phyloP scores from a whole-genome alignment of 805 yeast species.

The Zygosaccharomyces bailii region DNA sequence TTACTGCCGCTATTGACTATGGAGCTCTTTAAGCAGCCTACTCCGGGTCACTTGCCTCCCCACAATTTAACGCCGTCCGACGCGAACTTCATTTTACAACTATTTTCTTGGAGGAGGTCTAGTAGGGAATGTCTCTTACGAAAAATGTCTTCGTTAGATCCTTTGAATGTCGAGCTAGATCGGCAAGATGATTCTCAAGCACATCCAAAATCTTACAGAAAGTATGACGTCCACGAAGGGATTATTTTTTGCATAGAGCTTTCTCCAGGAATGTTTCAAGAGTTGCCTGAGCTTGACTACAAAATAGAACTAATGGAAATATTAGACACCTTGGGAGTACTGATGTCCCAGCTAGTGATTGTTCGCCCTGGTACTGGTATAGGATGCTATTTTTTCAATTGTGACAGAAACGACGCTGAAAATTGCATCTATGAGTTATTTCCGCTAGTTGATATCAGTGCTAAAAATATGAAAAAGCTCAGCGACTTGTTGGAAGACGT shows the following conservation, averaged over 20 bases:
- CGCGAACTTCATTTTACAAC: too few relatives aligned
- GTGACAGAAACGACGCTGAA: slow-evolving; percentile 38
- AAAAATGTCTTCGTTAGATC: slow-evolving; percentile 5
- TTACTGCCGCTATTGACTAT: too few relatives aligned
- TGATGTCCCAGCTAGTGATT: slow-evolving; percentile 63
- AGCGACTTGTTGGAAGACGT: slow-evolving; percentile 50
- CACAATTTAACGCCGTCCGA: too few relatives aligned
- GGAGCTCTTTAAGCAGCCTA: too few relatives aligned
- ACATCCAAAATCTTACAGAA: slow-evolving; percentile 16
- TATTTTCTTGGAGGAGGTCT: too few relatives aligned
- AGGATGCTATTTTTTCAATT: slow-evolving; percentile 66
- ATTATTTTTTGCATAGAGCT: slow-evolving; percentile 61
- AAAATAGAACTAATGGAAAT: slow-evolving; percentile 49
- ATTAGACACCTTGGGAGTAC: slow-evolving; percentile 53
- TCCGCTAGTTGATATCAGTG: slow-evolving; percentile 52
- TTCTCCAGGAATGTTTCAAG: slow-evolving; percentile 43
- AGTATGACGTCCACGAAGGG: slow-evolving; percentile 56
- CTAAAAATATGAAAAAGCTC: slow-evolving; percentile 53
- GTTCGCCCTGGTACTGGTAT: slow-evolving; percentile 66
- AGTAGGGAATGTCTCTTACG: background rate
- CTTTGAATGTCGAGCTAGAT: slow-evolving; percentile 3
- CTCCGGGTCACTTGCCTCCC: too few relatives aligned
- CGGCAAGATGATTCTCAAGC: slow-evolving; percentile 4
- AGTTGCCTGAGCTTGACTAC: slow-evolving; percentile 35
- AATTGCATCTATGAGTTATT: slow-evolving; percentile 50